Conservation (phyloP, 768 basidiomycete genomes). For the Trametes elegans region DNA sequence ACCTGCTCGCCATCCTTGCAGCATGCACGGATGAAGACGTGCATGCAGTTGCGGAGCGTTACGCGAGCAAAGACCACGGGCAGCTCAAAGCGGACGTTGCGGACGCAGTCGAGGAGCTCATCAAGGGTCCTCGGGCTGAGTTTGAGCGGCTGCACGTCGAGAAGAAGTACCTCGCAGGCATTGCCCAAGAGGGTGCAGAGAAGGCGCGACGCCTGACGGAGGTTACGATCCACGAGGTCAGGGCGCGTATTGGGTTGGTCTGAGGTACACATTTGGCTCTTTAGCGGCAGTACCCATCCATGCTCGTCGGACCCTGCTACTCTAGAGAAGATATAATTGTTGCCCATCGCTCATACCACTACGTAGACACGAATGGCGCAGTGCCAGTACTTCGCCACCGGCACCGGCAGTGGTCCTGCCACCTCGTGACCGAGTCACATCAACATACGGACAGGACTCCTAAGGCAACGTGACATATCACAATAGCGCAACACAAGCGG, state of each 20-base stretch:
- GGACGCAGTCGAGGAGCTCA: conserved; percentile 65
- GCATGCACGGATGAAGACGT: conserved; percentile 60
- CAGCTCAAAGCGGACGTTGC: conserved; percentile 72
- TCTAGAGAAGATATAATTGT: too few species aligned
- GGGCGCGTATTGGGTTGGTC: conserved; percentile 58
- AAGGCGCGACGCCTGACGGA: conserved; percentile 62
- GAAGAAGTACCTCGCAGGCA: conserved; percentile 52
- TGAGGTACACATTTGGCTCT: background rate
- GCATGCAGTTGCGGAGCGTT: conserved; percentile 45
- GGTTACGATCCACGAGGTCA: conserved; percentile 65
- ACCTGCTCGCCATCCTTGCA: conserved; percentile 76
- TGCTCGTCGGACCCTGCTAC: background rate
- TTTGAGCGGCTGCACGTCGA: conserved; percentile 66
- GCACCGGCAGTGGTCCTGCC: too few species aligned
- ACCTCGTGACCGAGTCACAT: too few species aligned
- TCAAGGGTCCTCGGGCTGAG: conserved; percentile 67
- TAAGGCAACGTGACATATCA: too few species aligned
- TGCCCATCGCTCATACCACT: too few species aligned
- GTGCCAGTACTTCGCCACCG: too few species aligned
- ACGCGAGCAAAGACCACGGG: conserved; percentile 57
- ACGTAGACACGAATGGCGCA: too few species aligned
- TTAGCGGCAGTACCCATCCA: background rate
- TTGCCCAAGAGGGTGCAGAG: conserved; percentile 63
- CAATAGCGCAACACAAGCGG: too few species aligned
- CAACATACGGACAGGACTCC: too few species aligned